A percentile compares a stretch with the other conserved stretches of the same genome.
Evolutionary conservation across 2,329 filamentous ascomycete genomes (phyloP).

Genomic region (Alternaria triticimaculans): DNA sequence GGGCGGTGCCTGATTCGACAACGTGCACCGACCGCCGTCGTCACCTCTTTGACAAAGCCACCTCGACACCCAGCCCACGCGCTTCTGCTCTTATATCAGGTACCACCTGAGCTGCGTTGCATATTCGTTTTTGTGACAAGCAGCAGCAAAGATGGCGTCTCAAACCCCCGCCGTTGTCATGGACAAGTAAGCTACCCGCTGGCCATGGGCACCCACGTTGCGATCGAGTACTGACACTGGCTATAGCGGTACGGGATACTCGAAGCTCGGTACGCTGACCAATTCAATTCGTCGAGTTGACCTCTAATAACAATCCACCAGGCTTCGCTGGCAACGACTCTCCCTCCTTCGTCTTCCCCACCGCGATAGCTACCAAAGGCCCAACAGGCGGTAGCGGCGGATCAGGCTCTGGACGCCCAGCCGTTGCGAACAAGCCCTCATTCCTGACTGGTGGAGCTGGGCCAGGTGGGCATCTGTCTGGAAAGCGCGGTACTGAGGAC

Average conservation of each 20-base stretch:
- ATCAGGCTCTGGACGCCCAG: slow-evolving; percentile 84
- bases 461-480: slow-evolving; percentile 79
- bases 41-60: slow-evolving; percentile 42
- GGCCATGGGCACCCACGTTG: slow-evolving; percentile 34
- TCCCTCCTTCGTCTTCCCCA: slow-evolving; percentile 98
- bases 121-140: slow-evolving; percentile 19
- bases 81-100: slow-evolving; percentile 22
- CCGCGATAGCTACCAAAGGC: slow-evolving; percentile 95
- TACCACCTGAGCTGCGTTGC: slow-evolving; percentile 29
- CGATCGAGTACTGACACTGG: slow-evolving; percentile 46
- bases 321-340: slow-evolving; percentile 99
- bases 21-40: slow-evolving; percentile 35
- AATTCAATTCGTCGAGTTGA: background rate
- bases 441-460: slow-evolving; percentile 93
- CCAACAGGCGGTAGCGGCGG: slow-evolving; percentile 72
- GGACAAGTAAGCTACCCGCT: slow-evolving; percentile 86
- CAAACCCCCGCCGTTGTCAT: slow-evolving; percentile 99
- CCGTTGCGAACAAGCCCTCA: slow-evolving; percentile 92
- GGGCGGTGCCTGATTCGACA: slow-evolving; percentile 34
- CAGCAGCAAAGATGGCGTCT: slow-evolving; percentile 75
- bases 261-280: slow-evolving; percentile 82
- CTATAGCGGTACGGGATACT: slow-evolving; percentile 96
- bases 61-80: slow-evolving; percentile 30
- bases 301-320: slow-evolving; percentile 55
- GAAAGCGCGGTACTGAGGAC: slow-evolving; percentile 95